phyloP scores from a whole-genome alignment of 441 rosid genomes.

The Populus trichocarpa region DNA sequence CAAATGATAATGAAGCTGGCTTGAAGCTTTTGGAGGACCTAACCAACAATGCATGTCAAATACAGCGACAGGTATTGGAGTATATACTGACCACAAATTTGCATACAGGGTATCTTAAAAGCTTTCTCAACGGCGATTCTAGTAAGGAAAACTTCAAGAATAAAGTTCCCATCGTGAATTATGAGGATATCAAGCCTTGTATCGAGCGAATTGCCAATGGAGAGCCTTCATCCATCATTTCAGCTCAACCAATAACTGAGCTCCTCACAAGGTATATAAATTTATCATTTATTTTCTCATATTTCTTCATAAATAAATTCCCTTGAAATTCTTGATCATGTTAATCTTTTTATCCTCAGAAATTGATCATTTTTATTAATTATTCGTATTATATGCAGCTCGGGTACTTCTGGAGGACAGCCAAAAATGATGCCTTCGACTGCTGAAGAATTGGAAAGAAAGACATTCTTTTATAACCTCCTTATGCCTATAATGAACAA shows the following conservation, averaged over 20 bases:
- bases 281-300: neutral
- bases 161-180: constrained; percentile 69
- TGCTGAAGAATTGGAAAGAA: constrained; percentile 75
- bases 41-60: constrained; percentile 52
- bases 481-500: constrained; percentile 85
- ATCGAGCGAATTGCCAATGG: constrained; percentile 76
- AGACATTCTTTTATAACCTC: constrained; percentile 81
- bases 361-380: too few relatives aligned
- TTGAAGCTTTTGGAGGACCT: constrained; percentile 63
- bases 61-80: constrained; percentile 49
- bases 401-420: constrained; percentile 91
- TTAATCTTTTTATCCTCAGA: neutral
- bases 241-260: constrained; percentile 70
- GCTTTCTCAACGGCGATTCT: constrained; percentile 39
- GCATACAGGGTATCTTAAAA: constrained; percentile 52
- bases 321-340: neutral
- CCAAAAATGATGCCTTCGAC: constrained; percentile 94
- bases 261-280: constrained; percentile 67
- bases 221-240: constrained; percentile 58
- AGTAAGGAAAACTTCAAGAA: constrained; percentile 49
- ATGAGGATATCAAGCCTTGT: constrained; percentile 63
- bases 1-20: constrained; percentile 63
- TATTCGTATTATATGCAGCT: constrained; percentile 40
- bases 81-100: constrained; percentile 54
- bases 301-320: neutral